phyloP scores from a whole-genome alignment of 108 stramenopile genomes.

The Pseudonitzschia pungens region DNA sequence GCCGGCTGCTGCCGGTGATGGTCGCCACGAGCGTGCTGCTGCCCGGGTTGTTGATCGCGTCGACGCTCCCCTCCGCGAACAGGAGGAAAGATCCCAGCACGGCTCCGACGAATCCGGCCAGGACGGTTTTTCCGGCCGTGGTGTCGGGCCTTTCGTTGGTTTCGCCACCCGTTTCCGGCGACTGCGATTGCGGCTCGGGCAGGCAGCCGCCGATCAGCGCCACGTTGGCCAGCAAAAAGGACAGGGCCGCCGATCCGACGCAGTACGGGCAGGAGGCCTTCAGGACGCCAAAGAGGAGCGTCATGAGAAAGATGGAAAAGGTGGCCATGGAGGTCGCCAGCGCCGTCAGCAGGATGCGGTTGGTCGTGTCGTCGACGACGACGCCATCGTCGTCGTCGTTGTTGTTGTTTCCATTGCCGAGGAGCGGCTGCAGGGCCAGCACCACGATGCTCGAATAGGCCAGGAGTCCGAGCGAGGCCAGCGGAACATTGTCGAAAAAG shows the following conservation, averaged over 20 bases:
- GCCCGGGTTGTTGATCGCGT: conserved; percentile 9
- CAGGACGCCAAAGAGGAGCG: conserved; percentile 69
- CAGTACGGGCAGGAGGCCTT: conserved; percentile 84
- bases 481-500: conserved; percentile 47
- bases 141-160: background rate
- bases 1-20: conserved; percentile 24
- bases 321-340: conserved; percentile 86
- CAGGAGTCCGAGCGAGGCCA: conserved; percentile 59
- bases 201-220: conserved; percentile 65
- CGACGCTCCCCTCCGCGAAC: conserved; percentile 21
- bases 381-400: conserved; percentile 1
- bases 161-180: background rate
- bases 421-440: conserved; percentile 50
- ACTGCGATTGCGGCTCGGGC: conserved; percentile 27
- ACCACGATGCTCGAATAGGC: conserved; percentile 56
- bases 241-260: conserved; percentile 68
- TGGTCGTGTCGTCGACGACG: conserved; percentile 38
- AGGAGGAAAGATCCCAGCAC: conserved; percentile 26
- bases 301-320: conserved; percentile 86
- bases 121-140: conserved; percentile 10
- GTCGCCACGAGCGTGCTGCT: background rate
- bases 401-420: background rate
- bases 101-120: conserved; percentile 18
- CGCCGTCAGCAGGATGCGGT: conserved; percentile 65
- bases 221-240: conserved; percentile 51